A percentile compares a stretch with the other conserved stretches of the same genome.
Evolutionary conservation across 345 rosid genomes (phyloP).

Genomic region (Melaleuca quinquenervia): DNA sequence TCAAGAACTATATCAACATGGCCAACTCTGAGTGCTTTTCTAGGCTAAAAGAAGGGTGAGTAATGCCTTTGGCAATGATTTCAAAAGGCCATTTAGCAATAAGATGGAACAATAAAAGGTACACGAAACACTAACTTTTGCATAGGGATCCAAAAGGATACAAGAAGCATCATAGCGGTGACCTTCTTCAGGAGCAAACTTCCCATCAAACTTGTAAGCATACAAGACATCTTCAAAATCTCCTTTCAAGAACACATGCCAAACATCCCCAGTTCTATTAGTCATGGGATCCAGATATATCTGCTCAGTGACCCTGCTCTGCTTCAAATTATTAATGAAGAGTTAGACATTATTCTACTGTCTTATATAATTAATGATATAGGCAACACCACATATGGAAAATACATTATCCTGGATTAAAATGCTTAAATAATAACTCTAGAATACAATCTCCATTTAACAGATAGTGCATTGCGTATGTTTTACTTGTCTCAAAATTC

Average conservation of each 20-base stretch:
- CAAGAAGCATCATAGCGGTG: constrained; percentile 48
- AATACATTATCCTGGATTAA: background rate
- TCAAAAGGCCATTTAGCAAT: background rate
- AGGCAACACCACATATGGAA: background rate
- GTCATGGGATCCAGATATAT: constrained; percentile 52
- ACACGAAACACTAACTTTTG: constrained; percentile 37
- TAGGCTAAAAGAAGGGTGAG: background rate
- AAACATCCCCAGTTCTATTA: constrained; percentile 72
- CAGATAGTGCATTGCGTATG: background rate
- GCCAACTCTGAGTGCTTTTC: background rate
- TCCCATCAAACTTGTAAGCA: constrained; percentile 73
- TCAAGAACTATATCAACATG: background rate
- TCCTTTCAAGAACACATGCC: constrained; percentile 80
- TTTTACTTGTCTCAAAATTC: background rate
- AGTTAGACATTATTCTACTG: background rate
- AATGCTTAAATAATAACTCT: background rate
- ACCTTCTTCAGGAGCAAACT: constrained; percentile 60
- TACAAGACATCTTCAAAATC: constrained; percentile 62
- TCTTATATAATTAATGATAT: background rate
- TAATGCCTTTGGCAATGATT: background rate
- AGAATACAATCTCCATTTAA: background rate
- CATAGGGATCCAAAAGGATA: constrained; percentile 84
- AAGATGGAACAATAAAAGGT: background rate
- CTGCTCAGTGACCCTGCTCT: constrained; percentile 66
- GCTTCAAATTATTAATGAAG: constrained; percentile 6